Percentiles rank a stretch among this genome's conserved stretches.
Conservation (phyloP, 345 rosid species). For the Combretum micranthum region DNA sequence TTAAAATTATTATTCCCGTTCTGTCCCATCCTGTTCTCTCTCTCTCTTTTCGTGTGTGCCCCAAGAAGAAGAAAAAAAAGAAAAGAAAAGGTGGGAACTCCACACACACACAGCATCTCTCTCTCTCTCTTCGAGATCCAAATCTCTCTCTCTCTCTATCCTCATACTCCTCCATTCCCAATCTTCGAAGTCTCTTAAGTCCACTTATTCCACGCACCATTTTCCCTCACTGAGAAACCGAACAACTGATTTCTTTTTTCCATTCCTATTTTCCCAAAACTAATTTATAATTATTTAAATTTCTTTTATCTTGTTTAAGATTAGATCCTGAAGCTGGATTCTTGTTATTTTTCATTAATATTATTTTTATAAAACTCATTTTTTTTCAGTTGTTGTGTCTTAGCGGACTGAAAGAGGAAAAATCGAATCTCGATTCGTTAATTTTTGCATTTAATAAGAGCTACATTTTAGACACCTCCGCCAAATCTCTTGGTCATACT, state of each 20-base stretch:
- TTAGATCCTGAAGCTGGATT: no score
- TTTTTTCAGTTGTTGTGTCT: slow-evolving; percentile 1
- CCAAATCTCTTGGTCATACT: slow-evolving; percentile 3
- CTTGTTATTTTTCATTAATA: slow-evolving; percentile 12
- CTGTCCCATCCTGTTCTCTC: no score
- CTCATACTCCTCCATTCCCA: background rate
- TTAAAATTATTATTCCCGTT: no score
- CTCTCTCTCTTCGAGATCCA: slow-evolving; percentile 2
- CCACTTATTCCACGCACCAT: background rate
- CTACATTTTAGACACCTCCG: slow-evolving; percentile 23
- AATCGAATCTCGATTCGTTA: slow-evolving; percentile 10
- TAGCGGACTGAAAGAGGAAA: background rate
- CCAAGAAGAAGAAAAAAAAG: no score
- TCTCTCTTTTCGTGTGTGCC: background rate
- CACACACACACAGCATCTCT: background rate
- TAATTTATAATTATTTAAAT: no score
- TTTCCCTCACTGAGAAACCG: background rate
- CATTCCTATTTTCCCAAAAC: background rate
- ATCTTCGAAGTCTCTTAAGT: background rate
- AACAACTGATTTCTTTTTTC: slow-evolving; percentile 4
- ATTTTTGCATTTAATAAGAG: slow-evolving; percentile 10
- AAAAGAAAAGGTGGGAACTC: background rate
- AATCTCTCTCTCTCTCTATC: slow-evolving; percentile 9
- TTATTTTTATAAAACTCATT: slow-evolving; percentile 22
- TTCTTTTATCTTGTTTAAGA: no score